Percentiles rank a stretch among this genome's conserved stretches.
These are phyloP conservation scores for Gardenia jasminoides DNA, from an alignment of 257 asterid genomes.

Conservation along the genomic window DNA sequence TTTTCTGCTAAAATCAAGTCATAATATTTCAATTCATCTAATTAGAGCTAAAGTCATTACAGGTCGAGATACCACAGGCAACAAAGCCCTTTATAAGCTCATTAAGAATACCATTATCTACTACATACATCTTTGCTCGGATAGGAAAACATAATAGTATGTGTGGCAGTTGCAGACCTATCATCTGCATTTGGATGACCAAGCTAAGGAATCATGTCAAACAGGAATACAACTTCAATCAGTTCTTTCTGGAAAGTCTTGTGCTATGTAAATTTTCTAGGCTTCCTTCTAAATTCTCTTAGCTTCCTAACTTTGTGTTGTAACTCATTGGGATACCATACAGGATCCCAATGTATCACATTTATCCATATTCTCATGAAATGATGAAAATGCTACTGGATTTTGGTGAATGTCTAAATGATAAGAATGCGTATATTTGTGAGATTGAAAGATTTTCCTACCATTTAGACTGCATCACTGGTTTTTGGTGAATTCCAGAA, in stretches of 20 bases:
- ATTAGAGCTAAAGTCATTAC: too few relatives aligned
- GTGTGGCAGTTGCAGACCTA: not conserved
- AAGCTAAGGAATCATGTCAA: too few relatives aligned
- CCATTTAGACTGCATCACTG: too few relatives aligned
- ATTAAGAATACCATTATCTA: too few relatives aligned
- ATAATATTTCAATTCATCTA: too few relatives aligned
- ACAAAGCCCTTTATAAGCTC: too few relatives aligned
- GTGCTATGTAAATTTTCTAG: not conserved
- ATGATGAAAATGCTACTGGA: not conserved
- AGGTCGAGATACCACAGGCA: too few relatives aligned
- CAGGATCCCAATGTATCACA: not conserved
- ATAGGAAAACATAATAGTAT: too few relatives aligned
- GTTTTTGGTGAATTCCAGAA: too few relatives aligned
- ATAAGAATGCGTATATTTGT: too few relatives aligned
- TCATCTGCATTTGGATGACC: not conserved
- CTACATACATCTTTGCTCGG: not conserved
- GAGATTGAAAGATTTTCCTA: too few relatives aligned
- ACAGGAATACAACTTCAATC: not conserved
- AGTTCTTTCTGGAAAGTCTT: not conserved
- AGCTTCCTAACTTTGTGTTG: not conserved
- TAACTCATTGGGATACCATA: too few relatives aligned
- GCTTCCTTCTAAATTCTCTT: not conserved
- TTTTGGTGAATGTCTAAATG: not conserved
- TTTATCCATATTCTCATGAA: not conserved
- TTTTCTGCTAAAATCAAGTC: not conserved